A percentile compares a stretch with the other conserved stretches of the same genome.
Evolutionary conservation across 495 filamentous ascomycete genomes (phyloP).

Genomic region (Hyaloscypha finlandica): DNA sequence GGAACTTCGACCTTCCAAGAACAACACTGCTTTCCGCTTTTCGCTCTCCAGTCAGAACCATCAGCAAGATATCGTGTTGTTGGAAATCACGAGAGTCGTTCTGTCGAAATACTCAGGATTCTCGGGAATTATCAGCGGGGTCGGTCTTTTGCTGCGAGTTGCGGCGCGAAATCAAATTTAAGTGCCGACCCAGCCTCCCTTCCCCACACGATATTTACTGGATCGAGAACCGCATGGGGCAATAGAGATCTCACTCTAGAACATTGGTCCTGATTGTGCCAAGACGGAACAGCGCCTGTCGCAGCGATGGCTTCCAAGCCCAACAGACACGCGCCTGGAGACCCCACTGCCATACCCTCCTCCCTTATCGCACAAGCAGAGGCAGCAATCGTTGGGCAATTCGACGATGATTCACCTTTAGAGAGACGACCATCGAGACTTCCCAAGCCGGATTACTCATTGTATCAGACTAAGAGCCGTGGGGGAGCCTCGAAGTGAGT

Average conservation of each 20-base stretch:
- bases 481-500: slow-evolving; percentile 6
- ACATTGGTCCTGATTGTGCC: background rate
- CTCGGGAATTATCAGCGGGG: background rate
- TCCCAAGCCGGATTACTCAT: slow-evolving; percentile 6
- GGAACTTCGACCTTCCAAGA: background rate
- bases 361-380: slow-evolving; percentile 39
- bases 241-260: background rate
- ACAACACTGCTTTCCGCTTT: background rate
- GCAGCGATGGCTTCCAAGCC: slow-evolving; percentile 4
- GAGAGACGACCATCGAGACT: background rate
- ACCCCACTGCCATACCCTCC: slow-evolving; percentile 15
- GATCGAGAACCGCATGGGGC: background rate
- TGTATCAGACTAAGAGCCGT: slow-evolving; percentile 23
- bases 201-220: background rate
- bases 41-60: background rate
- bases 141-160: background rate
- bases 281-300: background rate
- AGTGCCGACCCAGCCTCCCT: background rate
- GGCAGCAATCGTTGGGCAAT: slow-evolving; percentile 35
- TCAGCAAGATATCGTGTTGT: background rate
- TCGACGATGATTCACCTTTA: slow-evolving; percentile 16
- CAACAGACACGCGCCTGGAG: background rate
- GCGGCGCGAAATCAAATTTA: background rate
- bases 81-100: background rate
- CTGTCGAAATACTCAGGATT: background rate